These are phyloP conservation scores for Cyberlindnera subsufficiens DNA, from an alignment of 805 yeast species.

Conservation along the genomic window DNA sequence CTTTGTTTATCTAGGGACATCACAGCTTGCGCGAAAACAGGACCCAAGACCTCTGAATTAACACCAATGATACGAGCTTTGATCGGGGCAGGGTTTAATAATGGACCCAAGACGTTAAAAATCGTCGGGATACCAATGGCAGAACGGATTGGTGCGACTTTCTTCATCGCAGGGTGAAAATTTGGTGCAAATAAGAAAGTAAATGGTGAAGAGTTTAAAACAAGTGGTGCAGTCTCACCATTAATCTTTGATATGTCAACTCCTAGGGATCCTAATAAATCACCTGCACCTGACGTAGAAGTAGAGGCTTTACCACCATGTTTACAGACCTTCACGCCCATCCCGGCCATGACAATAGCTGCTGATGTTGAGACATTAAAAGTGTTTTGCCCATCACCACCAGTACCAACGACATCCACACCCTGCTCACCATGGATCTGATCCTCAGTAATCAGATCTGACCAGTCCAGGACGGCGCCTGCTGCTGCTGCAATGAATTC, in stretches of 20 bases:
- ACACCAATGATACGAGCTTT: constrained; percentile 87
- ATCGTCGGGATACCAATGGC: constrained; percentile 86
- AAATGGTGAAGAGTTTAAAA: constrained; percentile 44
- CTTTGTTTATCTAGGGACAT: constrained; percentile 48
- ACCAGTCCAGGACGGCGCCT: constrained; percentile 58
- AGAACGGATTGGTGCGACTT: constrained; percentile 73
- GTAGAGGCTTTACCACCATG: constrained; percentile 99
- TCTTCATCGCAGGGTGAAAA: constrained; percentile 88
- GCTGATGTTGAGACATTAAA: constrained; percentile 94
- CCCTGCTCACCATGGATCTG: constrained; percentile 45
- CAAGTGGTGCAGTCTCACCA: constrained; percentile 50
- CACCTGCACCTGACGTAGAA: constrained; percentile 91
- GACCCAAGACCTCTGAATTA: constrained; percentile 72
- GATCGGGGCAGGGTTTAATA: constrained; percentile 83
- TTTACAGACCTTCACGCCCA: constrained; percentile 73
- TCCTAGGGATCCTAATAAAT: constrained; percentile 73
- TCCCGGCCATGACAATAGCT: constrained; percentile 92
- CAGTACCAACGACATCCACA: constrained; percentile 95
- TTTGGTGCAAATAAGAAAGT: constrained; percentile 87
- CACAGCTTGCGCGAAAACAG: constrained; percentile 79
- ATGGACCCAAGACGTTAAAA: constrained; percentile 90
- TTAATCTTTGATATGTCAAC: constrained; percentile 73
- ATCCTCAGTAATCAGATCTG: constrained; percentile 45
- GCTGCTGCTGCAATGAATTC: constrained; percentile 86
- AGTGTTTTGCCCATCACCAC: constrained; percentile 97